Conservation (phyloP, 495 filamentous ascomycete genomes). For the Annulohypoxylon stygium region DNA sequence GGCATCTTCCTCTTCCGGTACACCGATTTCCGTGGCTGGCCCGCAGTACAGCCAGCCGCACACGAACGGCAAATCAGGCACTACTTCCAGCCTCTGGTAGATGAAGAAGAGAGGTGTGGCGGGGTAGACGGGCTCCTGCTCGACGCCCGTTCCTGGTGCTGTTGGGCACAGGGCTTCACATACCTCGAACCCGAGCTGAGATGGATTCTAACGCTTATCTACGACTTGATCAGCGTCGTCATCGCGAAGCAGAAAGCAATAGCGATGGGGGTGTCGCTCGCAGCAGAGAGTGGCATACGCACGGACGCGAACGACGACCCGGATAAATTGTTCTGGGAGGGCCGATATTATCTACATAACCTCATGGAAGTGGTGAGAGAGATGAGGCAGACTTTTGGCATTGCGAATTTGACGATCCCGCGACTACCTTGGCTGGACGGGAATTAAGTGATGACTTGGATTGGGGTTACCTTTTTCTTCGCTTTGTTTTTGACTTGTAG, state of each 20-base stretch:
- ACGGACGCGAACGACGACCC: not conserved
- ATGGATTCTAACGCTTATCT: slow-evolving; percentile 43
- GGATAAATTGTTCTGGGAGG: slow-evolving; percentile 29
- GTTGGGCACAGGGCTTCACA: slow-evolving; percentile 39
- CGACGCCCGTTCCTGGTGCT: slow-evolving; percentile 39
- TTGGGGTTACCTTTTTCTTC: not conserved
- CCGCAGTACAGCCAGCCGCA: slow-evolving; percentile 36
- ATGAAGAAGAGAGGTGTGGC: slow-evolving; percentile 2
- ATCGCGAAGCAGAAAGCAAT: slow-evolving; percentile 30
- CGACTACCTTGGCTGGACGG: slow-evolving; percentile 9
- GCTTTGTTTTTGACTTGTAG: slow-evolving; percentile 1
- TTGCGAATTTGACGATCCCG: slow-evolving; percentile 28
- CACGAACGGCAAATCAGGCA: slow-evolving; percentile 13
- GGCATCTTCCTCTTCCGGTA: slow-evolving; percentile 43
- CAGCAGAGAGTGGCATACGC: not conserved
- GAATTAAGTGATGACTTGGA: not conserved
- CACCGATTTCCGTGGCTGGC: slow-evolving; percentile 41
- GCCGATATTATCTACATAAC: slow-evolving; percentile 35
- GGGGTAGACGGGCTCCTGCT: slow-evolving; percentile 23
- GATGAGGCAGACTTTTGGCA: slow-evolving; percentile 32
- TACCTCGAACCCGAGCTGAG: slow-evolving; percentile 40
- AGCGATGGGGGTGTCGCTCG: not conserved
- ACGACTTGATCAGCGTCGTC: slow-evolving; percentile 30
- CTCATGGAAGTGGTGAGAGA: slow-evolving; percentile 31
- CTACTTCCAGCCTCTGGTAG: slow-evolving; percentile 26